Evolutionary conservation across 2,329 filamentous ascomycete genomes (phyloP).

Genomic region (Fusarium illudens): DNA sequence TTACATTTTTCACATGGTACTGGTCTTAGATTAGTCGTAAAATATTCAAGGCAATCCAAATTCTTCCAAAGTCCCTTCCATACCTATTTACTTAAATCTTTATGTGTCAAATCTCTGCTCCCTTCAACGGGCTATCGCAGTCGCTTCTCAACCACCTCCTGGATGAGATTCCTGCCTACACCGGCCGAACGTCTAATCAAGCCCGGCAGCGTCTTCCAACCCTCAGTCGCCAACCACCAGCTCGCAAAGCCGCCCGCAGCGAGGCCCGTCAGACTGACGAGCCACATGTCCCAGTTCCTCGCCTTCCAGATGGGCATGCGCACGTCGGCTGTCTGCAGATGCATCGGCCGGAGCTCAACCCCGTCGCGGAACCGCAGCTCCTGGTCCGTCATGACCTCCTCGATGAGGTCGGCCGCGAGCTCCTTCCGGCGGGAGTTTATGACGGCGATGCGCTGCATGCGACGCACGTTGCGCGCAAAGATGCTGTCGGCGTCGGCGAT

Average conservation of each 20-base stretch:
- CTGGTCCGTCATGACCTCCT: conserved; percentile 52
- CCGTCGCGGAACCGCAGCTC: conserved; percentile 36
- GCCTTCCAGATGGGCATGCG: conserved; percentile 52
- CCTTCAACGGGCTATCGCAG: background rate
- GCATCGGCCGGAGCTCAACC: conserved; percentile 47
- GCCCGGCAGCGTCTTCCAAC: conserved; percentile 25
- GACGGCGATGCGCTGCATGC: conserved; percentile 51
- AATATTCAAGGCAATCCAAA: too few species aligned
- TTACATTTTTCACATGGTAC: too few species aligned
- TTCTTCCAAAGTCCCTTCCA: too few species aligned
- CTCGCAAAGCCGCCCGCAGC: conserved; percentile 8
- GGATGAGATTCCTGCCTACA: background rate
- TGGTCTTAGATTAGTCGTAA: too few species aligned
- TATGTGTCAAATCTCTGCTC: too few species aligned
- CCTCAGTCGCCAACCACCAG: conserved; percentile 34
- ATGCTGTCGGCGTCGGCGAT: conserved; percentile 43
- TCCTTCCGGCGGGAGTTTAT: conserved; percentile 50
- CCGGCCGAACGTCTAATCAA: conserved; percentile 2
- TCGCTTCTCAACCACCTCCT: background rate
- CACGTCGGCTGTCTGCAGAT: conserved; percentile 54
- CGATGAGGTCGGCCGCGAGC: conserved; percentile 51
- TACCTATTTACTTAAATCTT: too few species aligned
- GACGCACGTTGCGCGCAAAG: conserved; percentile 45
- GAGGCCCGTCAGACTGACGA: conserved; percentile 28
- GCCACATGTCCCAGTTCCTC: conserved; percentile 51